Conservation (phyloP, 495 filamentous ascomycete genomes). For the Trypethelium eluteriae region DNA sequence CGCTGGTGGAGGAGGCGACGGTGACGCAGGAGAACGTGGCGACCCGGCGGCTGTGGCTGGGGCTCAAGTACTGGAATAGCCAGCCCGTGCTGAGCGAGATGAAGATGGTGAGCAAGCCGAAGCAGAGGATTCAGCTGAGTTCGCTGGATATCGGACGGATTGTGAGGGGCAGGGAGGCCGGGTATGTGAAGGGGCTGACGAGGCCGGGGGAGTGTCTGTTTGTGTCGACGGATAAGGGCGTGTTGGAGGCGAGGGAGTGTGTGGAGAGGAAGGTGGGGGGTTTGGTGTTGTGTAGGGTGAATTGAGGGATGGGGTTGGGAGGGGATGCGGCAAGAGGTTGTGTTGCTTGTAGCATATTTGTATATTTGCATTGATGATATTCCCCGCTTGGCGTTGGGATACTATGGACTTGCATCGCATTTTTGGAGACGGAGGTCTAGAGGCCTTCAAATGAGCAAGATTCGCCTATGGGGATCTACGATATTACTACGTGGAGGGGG, state of each 20-base stretch:
- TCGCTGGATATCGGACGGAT: conserved; percentile 53
- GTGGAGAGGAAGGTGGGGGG: conserved; percentile 79
- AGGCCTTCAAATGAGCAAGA: too few relatives aligned
- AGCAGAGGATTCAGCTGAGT: conserved; percentile 58
- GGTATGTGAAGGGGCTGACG: conserved; percentile 62
- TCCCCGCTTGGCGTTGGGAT: conserved; percentile 10
- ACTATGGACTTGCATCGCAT: neutral
- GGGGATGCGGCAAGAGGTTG: neutral
- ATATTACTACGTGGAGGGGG: too few relatives aligned
- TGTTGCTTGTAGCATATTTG: conserved; percentile 7
- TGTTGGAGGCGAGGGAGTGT: conserved; percentile 81
- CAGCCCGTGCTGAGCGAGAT: conserved; percentile 72
- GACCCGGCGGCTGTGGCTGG: conserved; percentile 75
- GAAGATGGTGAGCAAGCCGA: conserved; percentile 67
- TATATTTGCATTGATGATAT: neutral
- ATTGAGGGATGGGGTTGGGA: conserved; percentile 35
- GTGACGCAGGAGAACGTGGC: conserved; percentile 74
- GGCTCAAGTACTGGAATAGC: conserved; percentile 88
- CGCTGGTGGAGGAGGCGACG: conserved; percentile 42
- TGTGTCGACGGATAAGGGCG: conserved; percentile 66
- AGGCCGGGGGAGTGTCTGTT: conserved; percentile 78
- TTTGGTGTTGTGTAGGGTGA: conserved; percentile 68
- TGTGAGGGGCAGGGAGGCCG: conserved; percentile 55
- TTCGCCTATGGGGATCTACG: too few relatives aligned
- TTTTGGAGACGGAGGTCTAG: neutral